Percentiles rank a stretch among this genome's conserved stretches.
Evolutionary conservation across 495 filamentous ascomycete genomes (phyloP).

Genomic region (Penicillium chermesinum): DNA sequence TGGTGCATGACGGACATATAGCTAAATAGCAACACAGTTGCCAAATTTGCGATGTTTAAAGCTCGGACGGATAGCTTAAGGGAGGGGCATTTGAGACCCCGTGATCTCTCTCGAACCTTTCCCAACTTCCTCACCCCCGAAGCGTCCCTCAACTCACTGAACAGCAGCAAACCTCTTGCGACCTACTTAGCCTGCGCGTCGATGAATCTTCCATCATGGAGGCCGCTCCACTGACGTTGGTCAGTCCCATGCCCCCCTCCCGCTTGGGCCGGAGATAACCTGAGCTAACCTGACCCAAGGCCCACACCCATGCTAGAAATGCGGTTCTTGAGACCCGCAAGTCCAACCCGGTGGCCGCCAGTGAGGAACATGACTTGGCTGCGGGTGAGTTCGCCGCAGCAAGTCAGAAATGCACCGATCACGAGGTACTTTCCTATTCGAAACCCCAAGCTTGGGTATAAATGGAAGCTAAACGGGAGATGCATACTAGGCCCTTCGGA

Average conservation of each 20-base stretch:
- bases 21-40: too few species aligned
- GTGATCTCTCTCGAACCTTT: too few species aligned
- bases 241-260: constrained; percentile 23
- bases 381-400: constrained; percentile 86
- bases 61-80: too few species aligned
- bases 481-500: constrained; percentile 67
- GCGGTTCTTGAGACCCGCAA: constrained; percentile 74
- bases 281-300: constrained; percentile 53
- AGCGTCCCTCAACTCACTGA: too few species aligned
- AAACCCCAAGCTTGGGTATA: neutral
- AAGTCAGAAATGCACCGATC: constrained; percentile 64
- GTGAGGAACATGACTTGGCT: constrained; percentile 81
- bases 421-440: constrained; percentile 51
- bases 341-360: constrained; percentile 70
- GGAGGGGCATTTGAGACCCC: too few species aligned
- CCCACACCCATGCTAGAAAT: constrained; percentile 79
- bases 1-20: too few species aligned
- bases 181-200: too few species aligned
- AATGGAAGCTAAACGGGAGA: neutral
- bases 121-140: too few species aligned
- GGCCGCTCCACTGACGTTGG: constrained; percentile 54
- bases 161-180: too few species aligned
- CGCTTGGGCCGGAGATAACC: constrained; percentile 3
- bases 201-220: constrained; percentile 44
- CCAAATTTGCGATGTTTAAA: too few species aligned